Percentiles rank a stretch among this genome's conserved stretches.
Conservation (phyloP, 192 early-diverging fungal species). For the Pilobolus umbonatus region DNA sequence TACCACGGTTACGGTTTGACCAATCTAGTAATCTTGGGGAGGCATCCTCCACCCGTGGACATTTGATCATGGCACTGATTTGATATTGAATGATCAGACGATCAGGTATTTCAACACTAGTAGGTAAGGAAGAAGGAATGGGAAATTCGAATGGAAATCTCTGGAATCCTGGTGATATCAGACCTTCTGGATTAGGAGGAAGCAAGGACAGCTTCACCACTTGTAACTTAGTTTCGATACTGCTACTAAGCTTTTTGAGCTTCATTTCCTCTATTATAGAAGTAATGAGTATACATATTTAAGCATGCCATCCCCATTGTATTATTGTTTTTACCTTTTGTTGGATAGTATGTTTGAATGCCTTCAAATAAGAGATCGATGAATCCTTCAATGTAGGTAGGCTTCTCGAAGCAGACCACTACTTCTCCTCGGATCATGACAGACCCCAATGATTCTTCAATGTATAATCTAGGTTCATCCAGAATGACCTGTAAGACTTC, state of each 20-base stretch:
- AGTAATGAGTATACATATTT: too few species aligned
- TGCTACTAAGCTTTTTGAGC: background rate
- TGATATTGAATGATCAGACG: slow-evolving; percentile 22
- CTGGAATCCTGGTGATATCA: slow-evolving; percentile 20
- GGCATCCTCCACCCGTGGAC: background rate
- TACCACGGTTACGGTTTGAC: background rate
- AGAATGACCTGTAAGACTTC: slow-evolving; percentile 9
- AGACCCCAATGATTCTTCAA: slow-evolving; percentile 18
- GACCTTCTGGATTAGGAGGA: slow-evolving; percentile 20
- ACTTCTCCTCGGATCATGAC: slow-evolving; percentile 28
- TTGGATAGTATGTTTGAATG: slow-evolving; percentile 15
- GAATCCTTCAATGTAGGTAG: slow-evolving; percentile 14
- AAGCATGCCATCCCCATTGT: too few species aligned
- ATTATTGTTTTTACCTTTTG: slow-evolving; percentile 7
- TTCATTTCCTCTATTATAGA: too few species aligned
- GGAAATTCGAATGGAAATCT: slow-evolving; percentile 32
- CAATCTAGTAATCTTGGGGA: background rate
- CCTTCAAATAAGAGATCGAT: slow-evolving; percentile 27
- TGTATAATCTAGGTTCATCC: slow-evolving; percentile 17
- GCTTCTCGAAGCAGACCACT: slow-evolving; percentile 17
- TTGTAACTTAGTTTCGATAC: slow-evolving; percentile 21
- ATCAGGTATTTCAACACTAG: slow-evolving; percentile 13
- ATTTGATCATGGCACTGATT: slow-evolving; percentile 11
- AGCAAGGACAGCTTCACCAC: slow-evolving; percentile 23
- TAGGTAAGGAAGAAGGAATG: slow-evolving; percentile 23